Conservation (phyloP, 2,329 filamentous ascomycete genomes). For the Metarhizium anisopliae region DNA sequence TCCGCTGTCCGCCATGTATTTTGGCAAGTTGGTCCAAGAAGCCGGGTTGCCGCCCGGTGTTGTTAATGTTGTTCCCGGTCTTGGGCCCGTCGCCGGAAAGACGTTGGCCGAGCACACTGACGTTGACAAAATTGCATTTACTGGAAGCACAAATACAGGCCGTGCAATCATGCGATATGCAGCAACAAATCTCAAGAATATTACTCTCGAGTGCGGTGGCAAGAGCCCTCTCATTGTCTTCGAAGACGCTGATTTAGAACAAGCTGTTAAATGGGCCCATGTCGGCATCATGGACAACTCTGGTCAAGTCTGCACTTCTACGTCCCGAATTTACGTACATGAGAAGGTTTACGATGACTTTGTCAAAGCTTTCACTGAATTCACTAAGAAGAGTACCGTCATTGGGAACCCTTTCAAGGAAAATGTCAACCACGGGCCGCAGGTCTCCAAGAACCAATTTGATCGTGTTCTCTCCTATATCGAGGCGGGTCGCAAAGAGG, state of each 20-base stretch:
- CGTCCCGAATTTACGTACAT: constrained; percentile 56
- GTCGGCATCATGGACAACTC: constrained; percentile 48
- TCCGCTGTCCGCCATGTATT: constrained; percentile 53
- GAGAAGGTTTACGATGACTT: constrained; percentile 54
- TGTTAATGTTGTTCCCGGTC: constrained; percentile 40
- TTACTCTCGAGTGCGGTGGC: constrained; percentile 58
- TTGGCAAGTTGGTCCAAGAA: constrained; percentile 59
- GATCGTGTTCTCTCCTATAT: constrained; percentile 63
- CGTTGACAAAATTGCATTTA: constrained; percentile 73
- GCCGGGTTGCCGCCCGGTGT: constrained; percentile 73
- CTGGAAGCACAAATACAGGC: constrained; percentile 64
- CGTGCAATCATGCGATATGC: constrained; percentile 67
- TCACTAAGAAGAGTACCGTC: constrained; percentile 48
- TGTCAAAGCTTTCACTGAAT: constrained; percentile 49
- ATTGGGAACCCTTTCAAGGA: constrained; percentile 64
- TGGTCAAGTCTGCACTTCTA: constrained; percentile 58
- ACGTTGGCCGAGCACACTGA: constrained; percentile 58
- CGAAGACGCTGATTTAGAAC: constrained; percentile 55
- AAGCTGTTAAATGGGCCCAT: constrained; percentile 53
- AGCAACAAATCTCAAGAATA: constrained; percentile 51
- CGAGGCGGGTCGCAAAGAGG: constrained; percentile 61
- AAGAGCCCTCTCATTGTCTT: constrained; percentile 59
- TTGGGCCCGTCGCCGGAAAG: too few relatives aligned
- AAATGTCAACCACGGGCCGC: constrained; percentile 64
- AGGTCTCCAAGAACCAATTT: constrained; percentile 62